Evolutionary conservation across 495 filamentous ascomycete species (phyloP).

Genomic region (Penicillium chermesinum): DNA sequence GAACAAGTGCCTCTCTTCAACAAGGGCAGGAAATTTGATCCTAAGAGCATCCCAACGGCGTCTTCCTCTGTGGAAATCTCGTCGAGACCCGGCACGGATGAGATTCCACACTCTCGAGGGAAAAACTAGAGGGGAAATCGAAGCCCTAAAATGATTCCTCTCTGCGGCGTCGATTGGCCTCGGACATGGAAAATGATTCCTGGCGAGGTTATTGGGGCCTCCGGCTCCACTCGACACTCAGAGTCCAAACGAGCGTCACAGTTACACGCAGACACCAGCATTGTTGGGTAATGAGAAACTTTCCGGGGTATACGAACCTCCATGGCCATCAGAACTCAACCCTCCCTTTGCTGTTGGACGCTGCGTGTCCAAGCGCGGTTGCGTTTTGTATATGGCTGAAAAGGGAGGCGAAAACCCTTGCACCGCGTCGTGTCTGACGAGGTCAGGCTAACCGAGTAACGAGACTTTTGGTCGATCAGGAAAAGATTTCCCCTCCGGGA

Average conservation of each 20-base stretch:
- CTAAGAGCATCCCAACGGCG: neutral
- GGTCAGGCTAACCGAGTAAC: neutral
- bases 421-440: neutral
- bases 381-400: neutral
- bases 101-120: neutral
- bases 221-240: slow-evolving; percentile 13
- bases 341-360: no score
- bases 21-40: neutral
- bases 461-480: neutral
- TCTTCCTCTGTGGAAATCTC: no score
- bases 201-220: slow-evolving; percentile 22
- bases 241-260: neutral
- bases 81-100: no score
- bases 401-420: neutral
- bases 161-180: slow-evolving; percentile 23
- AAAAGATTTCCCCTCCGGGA: neutral
- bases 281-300: neutral
- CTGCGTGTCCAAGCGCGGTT: neutral
- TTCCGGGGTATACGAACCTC: neutral
- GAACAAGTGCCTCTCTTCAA: neutral
- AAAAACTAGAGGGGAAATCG: slow-evolving; percentile 1
- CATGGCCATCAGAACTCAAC: neutral
- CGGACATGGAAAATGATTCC: slow-evolving; percentile 26
- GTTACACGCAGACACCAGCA: neutral
- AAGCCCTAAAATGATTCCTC: slow-evolving; percentile 3